Base-by-base conservation (phyloP, 2,329 filamentous ascomycete species). In the Penicillium sp. region DNA sequence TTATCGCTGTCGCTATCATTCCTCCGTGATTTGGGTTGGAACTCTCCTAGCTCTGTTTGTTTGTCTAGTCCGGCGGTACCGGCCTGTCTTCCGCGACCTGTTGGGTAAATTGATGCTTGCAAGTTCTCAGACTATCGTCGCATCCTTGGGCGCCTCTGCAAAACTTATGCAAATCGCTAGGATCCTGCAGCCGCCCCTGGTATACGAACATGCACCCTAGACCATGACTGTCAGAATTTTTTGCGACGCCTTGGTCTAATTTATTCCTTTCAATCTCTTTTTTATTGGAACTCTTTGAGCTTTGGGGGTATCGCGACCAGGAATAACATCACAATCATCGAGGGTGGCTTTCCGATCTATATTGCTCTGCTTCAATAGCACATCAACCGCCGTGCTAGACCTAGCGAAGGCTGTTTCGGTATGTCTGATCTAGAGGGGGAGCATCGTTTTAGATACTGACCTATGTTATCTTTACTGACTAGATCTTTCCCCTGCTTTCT, bases 181-280 rank as follows among this genome's bases (percentile, higher is more conserved):
- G 61, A 62, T 62, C 59, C 56, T 59, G 61, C 64, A 66, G 62
- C 55, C 54, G 61, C 56, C 62, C 38, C 57, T 60, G 60, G 59
- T 49, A 65, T 68, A 60, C 56, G 55, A 61, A 60, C 51, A 62
- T 64, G 60, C 59, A 58, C 56, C 50, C 45, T 58, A 56, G 49
- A 55, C 52, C 33, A 45, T 61, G 56, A 65, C 54, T 58, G 54
- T 54, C 50, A 62, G 39, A 49, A 50, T 56, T 57, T 50, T 67
- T 67, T 64, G 61, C 61, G 58, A 60, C 47, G 66, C 68, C 63
- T 43, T 62, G 55, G 52, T 52, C 53, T 56, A 46, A 45, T 51
- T 41, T 45, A 49, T 54, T 34, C 49, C 36, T 50, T 45, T 53
- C 24, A 36, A 44, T 59, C 28, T 29, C 7, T 9, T 29, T 29